phyloP scores from a whole-genome alignment of 2,329 filamentous ascomycete species.

The Botrytis fragariae region DNA sequence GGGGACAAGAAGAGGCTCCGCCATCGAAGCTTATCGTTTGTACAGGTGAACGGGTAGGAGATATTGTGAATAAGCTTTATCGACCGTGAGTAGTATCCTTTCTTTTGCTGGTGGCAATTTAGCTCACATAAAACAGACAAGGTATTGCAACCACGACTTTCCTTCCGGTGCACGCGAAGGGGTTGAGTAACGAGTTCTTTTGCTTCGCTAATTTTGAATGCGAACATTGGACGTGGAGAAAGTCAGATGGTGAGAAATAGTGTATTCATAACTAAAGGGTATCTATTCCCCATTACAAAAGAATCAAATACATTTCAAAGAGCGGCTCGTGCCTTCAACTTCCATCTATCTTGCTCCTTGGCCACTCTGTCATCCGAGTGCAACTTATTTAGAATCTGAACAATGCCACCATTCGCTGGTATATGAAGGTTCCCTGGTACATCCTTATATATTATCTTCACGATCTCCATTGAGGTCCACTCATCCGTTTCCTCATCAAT shows the following conservation, averaged over 20 bases:
- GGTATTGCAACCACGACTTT: constrained; percentile 58
- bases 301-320: constrained; percentile 37
- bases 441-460: constrained; percentile 82
- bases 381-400: constrained; percentile 79
- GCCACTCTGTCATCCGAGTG: constrained; percentile 67
- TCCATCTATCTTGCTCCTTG: constrained; percentile 45
- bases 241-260: constrained; percentile 1
- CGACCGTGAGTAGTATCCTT: constrained; percentile 48
- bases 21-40: constrained; percentile 57
- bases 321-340: constrained; percentile 44
- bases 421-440: constrained; percentile 72
- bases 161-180: constrained; percentile 66
- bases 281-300: background rate
- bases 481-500: constrained; percentile 36
- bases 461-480: constrained; percentile 76
- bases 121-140: constrained; percentile 37
- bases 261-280: background rate
- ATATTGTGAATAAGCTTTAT: constrained; percentile 66
- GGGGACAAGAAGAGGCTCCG: constrained; percentile 2
- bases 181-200: constrained; percentile 76
- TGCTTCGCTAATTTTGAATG: constrained; percentile 79
- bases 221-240: constrained; percentile 47
- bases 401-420: constrained; percentile 72
- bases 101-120: background rate
- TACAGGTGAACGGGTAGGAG: constrained; percentile 75